phyloP scores from a whole-genome alignment of 257 asterid genomes.

The Cynanchum wilfordii region DNA sequence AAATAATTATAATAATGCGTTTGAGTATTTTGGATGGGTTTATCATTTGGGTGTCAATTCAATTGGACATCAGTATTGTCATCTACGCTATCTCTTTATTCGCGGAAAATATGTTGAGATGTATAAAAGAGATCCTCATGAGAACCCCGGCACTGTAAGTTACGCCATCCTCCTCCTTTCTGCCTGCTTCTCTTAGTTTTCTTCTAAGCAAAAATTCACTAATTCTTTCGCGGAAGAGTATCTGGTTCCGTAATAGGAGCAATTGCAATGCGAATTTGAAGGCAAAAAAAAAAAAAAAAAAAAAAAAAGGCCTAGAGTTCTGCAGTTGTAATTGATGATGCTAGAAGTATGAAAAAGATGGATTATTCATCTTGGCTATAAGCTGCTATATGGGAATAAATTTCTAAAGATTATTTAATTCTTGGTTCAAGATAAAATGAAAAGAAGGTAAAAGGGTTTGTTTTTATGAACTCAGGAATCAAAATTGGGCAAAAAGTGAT shows the following conservation, averaged over 20 bases:
- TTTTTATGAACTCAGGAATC: neutral
- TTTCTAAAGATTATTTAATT: neutral
- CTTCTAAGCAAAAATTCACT: neutral
- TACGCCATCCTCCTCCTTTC: neutral
- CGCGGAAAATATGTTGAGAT: conserved; percentile 63
- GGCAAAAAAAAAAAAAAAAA: neutral
- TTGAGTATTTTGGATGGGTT: conserved; percentile 74
- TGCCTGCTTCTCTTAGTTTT: neutral
- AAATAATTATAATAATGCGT: conserved; percentile 27
- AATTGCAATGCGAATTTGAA: neutral
- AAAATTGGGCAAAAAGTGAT: neutral
- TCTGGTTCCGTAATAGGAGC: neutral
- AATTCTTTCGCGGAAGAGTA: neutral
- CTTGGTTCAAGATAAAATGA: neutral
- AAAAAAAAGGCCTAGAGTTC: neutral
- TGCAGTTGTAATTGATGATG: neutral
- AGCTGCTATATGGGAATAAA: neutral
- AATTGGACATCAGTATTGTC: conserved; percentile 73
- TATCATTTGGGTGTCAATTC: conserved; percentile 73
- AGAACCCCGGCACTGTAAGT: conserved; percentile 64
- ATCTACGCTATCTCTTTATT: conserved; percentile 55
- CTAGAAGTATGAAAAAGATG: neutral
- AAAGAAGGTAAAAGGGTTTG: neutral
- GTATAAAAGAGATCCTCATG: conserved; percentile 73
- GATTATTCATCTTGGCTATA: neutral